phyloP scores from a whole-genome alignment of 345 rosid genomes.

The Mercurialis annua region DNA sequence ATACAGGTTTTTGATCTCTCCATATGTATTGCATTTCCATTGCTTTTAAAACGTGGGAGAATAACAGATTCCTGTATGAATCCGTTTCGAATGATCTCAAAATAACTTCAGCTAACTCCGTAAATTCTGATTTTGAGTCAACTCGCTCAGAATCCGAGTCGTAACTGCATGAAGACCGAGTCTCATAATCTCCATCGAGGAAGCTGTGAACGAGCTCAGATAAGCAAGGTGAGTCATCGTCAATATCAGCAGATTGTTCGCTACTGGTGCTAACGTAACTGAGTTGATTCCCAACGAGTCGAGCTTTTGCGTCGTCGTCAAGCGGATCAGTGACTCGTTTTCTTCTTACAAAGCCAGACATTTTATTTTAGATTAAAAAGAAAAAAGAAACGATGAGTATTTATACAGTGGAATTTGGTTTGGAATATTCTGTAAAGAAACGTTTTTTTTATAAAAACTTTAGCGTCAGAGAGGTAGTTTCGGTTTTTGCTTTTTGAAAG shows the following conservation, averaged over 20 bases:
- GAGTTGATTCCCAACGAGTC: slow-evolving; percentile 42
- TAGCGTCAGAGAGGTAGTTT: background rate
- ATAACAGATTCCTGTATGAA: slow-evolving; percentile 39
- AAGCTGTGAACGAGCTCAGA: slow-evolving; percentile 77
- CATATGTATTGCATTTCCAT: slow-evolving; percentile 43
- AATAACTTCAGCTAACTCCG: slow-evolving; percentile 36
- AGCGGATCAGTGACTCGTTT: slow-evolving; percentile 64
- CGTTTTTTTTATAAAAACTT: too few relatives aligned
- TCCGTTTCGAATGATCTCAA: slow-evolving; percentile 27
- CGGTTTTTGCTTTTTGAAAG: background rate
- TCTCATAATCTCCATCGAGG: slow-evolving; percentile 41
- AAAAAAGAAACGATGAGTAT: background rate
- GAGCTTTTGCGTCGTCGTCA: slow-evolving; percentile 56
- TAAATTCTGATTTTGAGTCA: slow-evolving; percentile 29
- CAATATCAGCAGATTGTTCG: slow-evolving; percentile 57
- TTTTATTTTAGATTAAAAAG: slow-evolving; percentile 9
- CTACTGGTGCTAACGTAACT: slow-evolving; percentile 69
- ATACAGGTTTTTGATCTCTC: slow-evolving; percentile 30
- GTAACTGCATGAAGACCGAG: background rate
- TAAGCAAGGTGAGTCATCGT: slow-evolving; percentile 59
- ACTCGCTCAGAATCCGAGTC: slow-evolving; percentile 48
- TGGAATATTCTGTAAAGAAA: slow-evolving; percentile 39
- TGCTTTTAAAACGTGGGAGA: slow-evolving; percentile 40
- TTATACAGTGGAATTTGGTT: slow-evolving; percentile 17
- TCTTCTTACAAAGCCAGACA: slow-evolving; percentile 36